These are phyloP conservation scores for Clathrospora elynae DNA, from an alignment of 2,329 filamentous ascomycete species.

Conservation along the genomic window DNA sequence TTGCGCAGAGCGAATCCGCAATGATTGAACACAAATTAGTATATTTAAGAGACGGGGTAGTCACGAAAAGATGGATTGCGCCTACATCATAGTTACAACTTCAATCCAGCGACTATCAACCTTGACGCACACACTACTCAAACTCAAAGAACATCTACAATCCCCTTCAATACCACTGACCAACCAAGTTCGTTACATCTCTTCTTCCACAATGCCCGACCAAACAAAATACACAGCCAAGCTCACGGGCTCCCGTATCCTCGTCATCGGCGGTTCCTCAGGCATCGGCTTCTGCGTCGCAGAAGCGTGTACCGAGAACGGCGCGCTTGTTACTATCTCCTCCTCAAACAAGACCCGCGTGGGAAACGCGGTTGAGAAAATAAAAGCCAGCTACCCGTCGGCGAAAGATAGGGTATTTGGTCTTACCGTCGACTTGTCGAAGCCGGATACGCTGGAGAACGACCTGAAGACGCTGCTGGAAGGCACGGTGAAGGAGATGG, in stretches of 20 bases:
- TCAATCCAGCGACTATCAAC: no score
- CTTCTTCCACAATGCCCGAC: conserved; percentile 38
- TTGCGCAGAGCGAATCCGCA: no score
- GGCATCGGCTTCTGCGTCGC: conserved; percentile 68
- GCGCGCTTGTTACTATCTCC: conserved; percentile 63
- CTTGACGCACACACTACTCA: no score
- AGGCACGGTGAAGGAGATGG: conserved; percentile 36
- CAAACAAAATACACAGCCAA: conserved; percentile 56
- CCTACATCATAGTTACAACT: no score
- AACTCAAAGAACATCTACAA: neutral
- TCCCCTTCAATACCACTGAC: neutral
- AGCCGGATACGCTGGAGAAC: conserved; percentile 53
- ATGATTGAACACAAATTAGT: no score
- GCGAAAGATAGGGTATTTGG: conserved; percentile 49
- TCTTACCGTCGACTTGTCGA: conserved; percentile 56
- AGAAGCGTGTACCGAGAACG: conserved; percentile 61
- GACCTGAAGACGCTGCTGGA: conserved; percentile 57
- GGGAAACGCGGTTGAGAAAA: conserved; percentile 51
- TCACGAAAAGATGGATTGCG: no score
- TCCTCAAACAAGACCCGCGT: conserved; percentile 61
- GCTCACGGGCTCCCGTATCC: conserved; percentile 54
- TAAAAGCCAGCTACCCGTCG: conserved; percentile 54
- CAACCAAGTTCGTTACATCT: neutral
- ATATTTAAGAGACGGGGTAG: no score
- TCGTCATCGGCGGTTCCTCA: conserved; percentile 67